phyloP scores from a whole-genome alignment of 257 asterid species.

The Gentiana straminea region DNA sequence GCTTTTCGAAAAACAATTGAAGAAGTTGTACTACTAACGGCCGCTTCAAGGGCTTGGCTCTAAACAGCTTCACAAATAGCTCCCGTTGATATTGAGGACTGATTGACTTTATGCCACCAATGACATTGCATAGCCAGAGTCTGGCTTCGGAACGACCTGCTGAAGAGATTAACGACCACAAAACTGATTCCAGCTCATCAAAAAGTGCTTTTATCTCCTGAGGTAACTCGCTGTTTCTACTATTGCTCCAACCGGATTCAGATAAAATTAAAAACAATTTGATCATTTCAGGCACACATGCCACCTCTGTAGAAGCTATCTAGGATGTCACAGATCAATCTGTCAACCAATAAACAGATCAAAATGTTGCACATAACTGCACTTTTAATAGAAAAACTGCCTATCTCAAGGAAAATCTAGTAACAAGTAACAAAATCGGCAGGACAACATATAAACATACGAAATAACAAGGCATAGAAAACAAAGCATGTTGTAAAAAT shows the following conservation, averaged over 20 bases:
- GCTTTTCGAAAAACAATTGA: constrained; percentile 58
- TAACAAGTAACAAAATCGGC: too few relatives aligned
- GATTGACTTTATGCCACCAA: constrained; percentile 49
- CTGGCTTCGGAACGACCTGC: constrained; percentile 77
- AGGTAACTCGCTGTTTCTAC: constrained; percentile 21
- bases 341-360: too few relatives aligned
- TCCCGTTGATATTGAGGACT: constrained; percentile 45
- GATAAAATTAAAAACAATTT: constrained; percentile 37
- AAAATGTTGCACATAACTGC: too few relatives aligned
- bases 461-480: too few relatives aligned
- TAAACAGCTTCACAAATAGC: constrained; percentile 51
- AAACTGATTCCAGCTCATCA: constrained; percentile 43
- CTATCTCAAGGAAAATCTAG: too few relatives aligned
- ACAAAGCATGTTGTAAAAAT: too few relatives aligned
- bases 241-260: constrained; percentile 31
- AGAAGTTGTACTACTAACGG: constrained; percentile 61
- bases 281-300: constrained; percentile 35
- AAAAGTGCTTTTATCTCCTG: constrained; percentile 35
- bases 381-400: too few relatives aligned
- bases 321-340: not conserved
- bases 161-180: constrained; percentile 59
- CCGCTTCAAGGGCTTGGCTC: constrained; percentile 36
- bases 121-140: constrained; percentile 72
- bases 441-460: too few relatives aligned
- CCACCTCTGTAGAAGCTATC: constrained; percentile 4